Evolutionary conservation across 202 grass and related monocot genomes (phyloP).

Genomic region (Setaria viridis): DNA sequence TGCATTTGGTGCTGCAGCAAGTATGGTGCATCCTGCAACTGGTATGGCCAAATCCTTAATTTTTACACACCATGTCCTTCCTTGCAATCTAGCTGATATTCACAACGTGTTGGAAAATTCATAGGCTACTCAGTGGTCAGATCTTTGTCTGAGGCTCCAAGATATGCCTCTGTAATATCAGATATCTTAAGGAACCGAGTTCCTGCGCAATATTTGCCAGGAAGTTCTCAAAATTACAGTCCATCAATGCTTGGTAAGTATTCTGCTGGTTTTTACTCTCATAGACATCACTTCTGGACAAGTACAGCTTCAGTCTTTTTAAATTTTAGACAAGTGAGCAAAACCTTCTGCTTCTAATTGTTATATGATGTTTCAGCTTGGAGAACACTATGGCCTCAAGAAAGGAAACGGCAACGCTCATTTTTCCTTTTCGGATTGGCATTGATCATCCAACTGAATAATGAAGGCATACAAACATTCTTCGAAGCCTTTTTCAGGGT

Average conservation of each 20-base stretch:
- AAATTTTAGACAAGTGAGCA: constrained; percentile 5
- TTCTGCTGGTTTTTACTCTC: constrained; percentile 4
- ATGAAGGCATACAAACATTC: constrained; percentile 92
- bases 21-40: constrained; percentile 99
- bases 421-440: constrained; percentile 97
- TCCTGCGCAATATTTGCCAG: constrained; percentile 58
- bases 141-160: constrained; percentile 95
- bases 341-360: constrained; percentile 18
- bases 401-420: constrained; percentile 88
- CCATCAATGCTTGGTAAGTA: constrained; percentile 90
- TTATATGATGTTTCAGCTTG: constrained; percentile 69
- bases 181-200: constrained; percentile 70
- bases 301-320: constrained; percentile 15
- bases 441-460: constrained; percentile 88
- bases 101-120: constrained; percentile 35
- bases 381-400: constrained; percentile 91
- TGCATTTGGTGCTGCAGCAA: constrained; percentile 99
- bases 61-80: not conserved
- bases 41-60: constrained; percentile 51
- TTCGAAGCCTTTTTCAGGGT: constrained; percentile 88
- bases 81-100: constrained; percentile 13
- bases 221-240: constrained; percentile 56
- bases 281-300: constrained; percentile 19
- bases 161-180: constrained; percentile 89
- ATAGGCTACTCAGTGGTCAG: constrained; percentile 98